phyloP scores from a whole-genome alignment of 441 rosid genomes.

The Gossypium davidsonii region DNA sequence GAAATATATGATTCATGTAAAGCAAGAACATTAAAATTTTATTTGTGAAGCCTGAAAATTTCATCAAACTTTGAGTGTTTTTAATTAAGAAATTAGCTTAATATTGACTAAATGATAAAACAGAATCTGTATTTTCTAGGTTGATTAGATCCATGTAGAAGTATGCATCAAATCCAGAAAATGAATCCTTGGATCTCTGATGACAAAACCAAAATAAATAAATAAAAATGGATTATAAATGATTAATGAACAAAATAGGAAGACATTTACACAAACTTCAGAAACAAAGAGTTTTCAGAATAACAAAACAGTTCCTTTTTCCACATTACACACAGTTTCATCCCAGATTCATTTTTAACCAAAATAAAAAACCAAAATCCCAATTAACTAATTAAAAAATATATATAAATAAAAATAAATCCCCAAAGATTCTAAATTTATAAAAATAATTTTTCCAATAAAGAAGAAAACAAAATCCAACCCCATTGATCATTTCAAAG shows the following conservation, averaged over 20 bases:
- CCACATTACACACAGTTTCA: slow-evolving; percentile 16
- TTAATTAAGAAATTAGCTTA: no score
- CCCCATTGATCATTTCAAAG: not conserved
- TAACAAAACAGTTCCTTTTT: slow-evolving; percentile 13
- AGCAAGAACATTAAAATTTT: no score
- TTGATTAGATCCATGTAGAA: no score
- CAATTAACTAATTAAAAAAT: slow-evolving; percentile 11
- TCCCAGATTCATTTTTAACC: not conserved
- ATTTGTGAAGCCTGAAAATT: no score
- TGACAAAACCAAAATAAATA: no score
- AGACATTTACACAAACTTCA: slow-evolving; percentile 40
- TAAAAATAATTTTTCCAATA: slow-evolving; percentile 25
- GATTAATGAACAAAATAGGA: not conserved
- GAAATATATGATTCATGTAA: no score
- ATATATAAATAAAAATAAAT: not conserved
- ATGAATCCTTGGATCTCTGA: no score
- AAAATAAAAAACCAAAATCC: not conserved
- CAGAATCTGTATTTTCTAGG: no score
- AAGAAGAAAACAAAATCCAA: slow-evolving; percentile 4
- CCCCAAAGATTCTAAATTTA: slow-evolving; percentile 26
- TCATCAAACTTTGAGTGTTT: no score
- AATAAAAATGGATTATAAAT: not conserved
- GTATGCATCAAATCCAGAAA: no score
- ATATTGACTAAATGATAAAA: no score
- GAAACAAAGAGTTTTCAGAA: slow-evolving; percentile 21